Evolutionary conservation across 768 basidiomycete genomes (phyloP), one percentile per base, ranked within the genome.

Genomic region (Tulasnella sp.): DNA sequence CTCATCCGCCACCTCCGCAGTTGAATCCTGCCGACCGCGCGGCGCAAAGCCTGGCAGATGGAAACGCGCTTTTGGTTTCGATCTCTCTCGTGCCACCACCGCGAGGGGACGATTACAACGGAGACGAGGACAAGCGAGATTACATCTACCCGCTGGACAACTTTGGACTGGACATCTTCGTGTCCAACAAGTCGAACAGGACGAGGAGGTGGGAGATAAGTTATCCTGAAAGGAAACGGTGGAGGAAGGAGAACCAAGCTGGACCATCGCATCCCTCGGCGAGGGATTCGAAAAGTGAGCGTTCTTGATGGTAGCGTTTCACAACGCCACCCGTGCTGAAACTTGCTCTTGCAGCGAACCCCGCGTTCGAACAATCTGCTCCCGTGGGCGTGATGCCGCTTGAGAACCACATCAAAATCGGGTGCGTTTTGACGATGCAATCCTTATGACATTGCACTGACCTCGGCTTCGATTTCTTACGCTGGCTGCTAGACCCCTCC

Each of bases 101-200:
- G 0, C n/a, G 31, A 34, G 60, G 24, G 12, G 60, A 64, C 58
- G 54, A 28, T 18, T 37, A 60, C 54, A 40, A 40, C 77, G 41
- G 34, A 22, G 58, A 78, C 54, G 81, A 44, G 14, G 80, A 77
- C 42, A 64, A 85, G 85, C 46, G 88, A 86, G 81, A 90, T 1
- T 78, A 88, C 86, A 91, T 96, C 83, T 92, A 91, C 82, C 93
- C 93, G 24, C 87, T 93, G 40, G 91, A 94, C 83, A 87, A 89
- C 75, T 96, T 96, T 84, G 92, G 91, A 76, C 85, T 96, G 83
- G 95, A 96, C 81, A 92, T 96, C 3, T 96, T 96, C 83, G 94
- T 96, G 78, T 96, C 93, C 83, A 96, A 96, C 83, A 92, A 92
- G 86, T 78, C 77, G 18, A 92, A 91, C 72, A 92, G 93, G 91